Evolutionary conservation across 2,329 filamentous ascomycete genomes (phyloP), one percentile per base, ranked within the genome.

Genomic region (Paraphoma sp.): DNA sequence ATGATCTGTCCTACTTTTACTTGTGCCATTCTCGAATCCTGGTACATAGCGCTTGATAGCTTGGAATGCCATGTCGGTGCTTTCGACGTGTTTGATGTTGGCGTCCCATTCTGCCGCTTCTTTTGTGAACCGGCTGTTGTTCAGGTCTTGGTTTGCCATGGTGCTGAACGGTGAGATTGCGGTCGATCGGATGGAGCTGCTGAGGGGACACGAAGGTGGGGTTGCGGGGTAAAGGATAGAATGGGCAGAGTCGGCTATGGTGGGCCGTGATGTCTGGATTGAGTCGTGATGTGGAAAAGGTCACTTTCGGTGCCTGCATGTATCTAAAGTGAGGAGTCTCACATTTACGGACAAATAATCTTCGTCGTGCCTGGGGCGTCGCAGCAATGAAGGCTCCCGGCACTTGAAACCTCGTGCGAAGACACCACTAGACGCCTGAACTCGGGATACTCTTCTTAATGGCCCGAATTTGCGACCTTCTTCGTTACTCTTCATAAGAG

Each of bases 31-130:
- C 11, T 54, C 54, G n/a, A 74, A 71, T 12, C 63, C 69, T 1
- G 80, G 78, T 4, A 81, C 68, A 42, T 71, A 66, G 6, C 67
- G 54, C 28, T 81, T 69, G 38, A 86, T 80, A 12, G 82, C 80
- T 31, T 80, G 67, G 42, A 80, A 76, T 0, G 83, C 83, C 16
- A 75, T 74, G 3, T 75, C 65, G 9, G 79, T 80, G 18, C 80
- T 78, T 46, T 75, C 73, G 36, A 82, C 78, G 12, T 85, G 81
- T 44, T 79, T 78, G 0, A 80, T 80, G 60, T 86, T 85, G 40
- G 69, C 74, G 66, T 86, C 84, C 84, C 84, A 86, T 17, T 75
- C 76, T 4, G 80, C 78, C 1, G 84, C 84, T 68, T 85, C 83
- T 41, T 76, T 72, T 62, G 83, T 85, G 78, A 87, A 87, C 50